A percentile compares a stretch with the other conserved stretches of the same genome.
Conservation (phyloP, 768 basidiomycete species). For the Naganishia vaughanmartiniae region DNA sequence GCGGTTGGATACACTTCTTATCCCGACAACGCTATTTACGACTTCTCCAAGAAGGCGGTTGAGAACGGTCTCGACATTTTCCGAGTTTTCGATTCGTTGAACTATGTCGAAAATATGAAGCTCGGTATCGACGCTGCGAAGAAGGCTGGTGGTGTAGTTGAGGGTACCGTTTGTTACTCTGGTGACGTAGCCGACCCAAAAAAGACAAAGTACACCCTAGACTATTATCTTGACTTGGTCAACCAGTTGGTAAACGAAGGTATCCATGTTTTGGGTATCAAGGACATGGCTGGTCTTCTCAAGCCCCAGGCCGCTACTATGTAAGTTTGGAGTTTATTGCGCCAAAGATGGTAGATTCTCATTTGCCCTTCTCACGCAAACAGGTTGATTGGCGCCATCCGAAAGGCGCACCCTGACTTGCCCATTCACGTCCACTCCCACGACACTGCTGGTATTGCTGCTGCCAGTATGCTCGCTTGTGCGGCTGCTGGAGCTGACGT, state of each 20-base stretch:
- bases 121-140: constrained; percentile 99
- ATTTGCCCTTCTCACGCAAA: neutral
- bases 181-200: constrained; percentile 93
- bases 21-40: constrained; percentile 92
- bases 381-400: constrained; percentile 88
- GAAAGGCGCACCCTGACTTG: constrained; percentile 92
- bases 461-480: constrained; percentile 93
- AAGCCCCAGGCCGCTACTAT: constrained; percentile 90
- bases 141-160: constrained; percentile 97
- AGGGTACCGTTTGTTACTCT: constrained; percentile 96
- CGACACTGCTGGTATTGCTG: constrained; percentile 96
- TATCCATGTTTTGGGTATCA: constrained; percentile 93
- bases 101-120: constrained; percentile 98
- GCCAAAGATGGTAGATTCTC: neutral
- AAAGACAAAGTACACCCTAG: constrained; percentile 92
- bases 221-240: constrained; percentile 96
- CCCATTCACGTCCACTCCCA: constrained; percentile 99
- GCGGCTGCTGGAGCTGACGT: constrained; percentile 98
- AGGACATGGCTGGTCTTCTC: constrained; percentile 97
- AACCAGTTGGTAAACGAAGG: constrained; percentile 89
- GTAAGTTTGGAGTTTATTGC: constrained; percentile 56
- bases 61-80: constrained; percentile 99
- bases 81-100: constrained; percentile 97
- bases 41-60: constrained; percentile 99
- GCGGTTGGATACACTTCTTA: constrained; percentile 99